Evolutionary conservation across 2,329 filamentous ascomycete genomes (phyloP), one percentile per base, ranked within the genome.

Genomic region (Colletotrichum noveboracense): DNA sequence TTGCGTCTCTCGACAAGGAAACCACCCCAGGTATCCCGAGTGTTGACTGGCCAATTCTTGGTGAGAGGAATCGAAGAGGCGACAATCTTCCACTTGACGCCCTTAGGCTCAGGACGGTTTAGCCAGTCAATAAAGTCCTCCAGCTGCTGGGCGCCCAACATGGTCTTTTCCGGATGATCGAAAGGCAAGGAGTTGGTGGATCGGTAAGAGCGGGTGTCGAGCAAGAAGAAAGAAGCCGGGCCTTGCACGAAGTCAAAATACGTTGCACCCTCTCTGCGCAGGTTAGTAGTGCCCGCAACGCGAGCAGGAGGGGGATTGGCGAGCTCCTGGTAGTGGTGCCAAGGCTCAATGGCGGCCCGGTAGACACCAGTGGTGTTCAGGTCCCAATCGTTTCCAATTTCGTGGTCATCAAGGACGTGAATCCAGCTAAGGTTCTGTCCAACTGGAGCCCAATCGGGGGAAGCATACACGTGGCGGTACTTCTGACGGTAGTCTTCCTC

Each of bases 381-480:
- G 75, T 94, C 92, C 96, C 96, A 98, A 85, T 98, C 97, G 80
- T 99, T 98, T 7, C 91, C 91, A 77, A 99, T 98, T 82, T 99
- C 97, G 81, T 99, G 97, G 82, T 99, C 97, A 81, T 99, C 97
- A 8, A 98, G 91, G 3, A 98, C 96, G 81, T 99, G 97, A 60
- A 98, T 95, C 97, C 97, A 99, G 80, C 96, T 97, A n/a, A 98
- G 87, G 71, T 95, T 93, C 79, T 94, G 89, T 1, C 92, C 92
- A 13, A 94, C 92, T 1, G 92, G 87, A 1, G 91, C 88, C 97
- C 97, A 99, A 78, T 98, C 96, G 0, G 96, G 96, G 4, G 96
- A 98, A 0, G 95, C 94, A 81, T 99, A 99, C n/a, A 98, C 93
- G 80, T 97, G 95, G 24, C 96, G 93, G 82, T 99, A 99, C 82